Evolutionary conservation across 805 yeast species (phyloP).

Genomic region (Tanozyma kutaoensis): DNA sequence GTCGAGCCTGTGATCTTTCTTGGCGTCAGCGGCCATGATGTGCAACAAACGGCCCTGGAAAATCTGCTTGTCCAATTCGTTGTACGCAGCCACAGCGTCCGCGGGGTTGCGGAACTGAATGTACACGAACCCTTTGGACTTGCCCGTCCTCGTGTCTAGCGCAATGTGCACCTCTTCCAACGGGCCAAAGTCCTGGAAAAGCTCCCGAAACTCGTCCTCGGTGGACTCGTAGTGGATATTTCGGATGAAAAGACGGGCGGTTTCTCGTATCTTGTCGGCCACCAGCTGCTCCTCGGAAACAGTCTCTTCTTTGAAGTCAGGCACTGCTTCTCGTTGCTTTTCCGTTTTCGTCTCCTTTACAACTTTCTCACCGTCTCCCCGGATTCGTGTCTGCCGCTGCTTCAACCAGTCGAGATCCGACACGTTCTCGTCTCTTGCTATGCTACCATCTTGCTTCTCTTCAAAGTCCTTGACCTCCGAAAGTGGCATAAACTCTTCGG

Average conservation of each 20-base stretch:
- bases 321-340: neutral
- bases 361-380: constrained; percentile 14
- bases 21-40: constrained; percentile 72
- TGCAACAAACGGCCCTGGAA: constrained; percentile 92
- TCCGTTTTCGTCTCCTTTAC: constrained; percentile 2
- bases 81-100: constrained; percentile 68
- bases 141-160: constrained; percentile 77
- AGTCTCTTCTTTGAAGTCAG: too few relatives aligned
- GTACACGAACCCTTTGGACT: constrained; percentile 88
- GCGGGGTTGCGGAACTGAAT: constrained; percentile 53
- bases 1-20: constrained; percentile 72
- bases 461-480: constrained; percentile 1
- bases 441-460: too few relatives aligned
- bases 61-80: constrained; percentile 68
- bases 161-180: constrained; percentile 89
- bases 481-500: constrained; percentile 37
- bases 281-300: constrained; percentile 4
- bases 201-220: constrained; percentile 59
- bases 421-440: constrained; percentile 36
- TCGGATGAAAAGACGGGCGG: constrained; percentile 81
- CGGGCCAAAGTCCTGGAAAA: constrained; percentile 58
- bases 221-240: constrained; percentile 70
- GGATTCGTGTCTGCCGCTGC: constrained; percentile 58
- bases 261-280: constrained; percentile 39
- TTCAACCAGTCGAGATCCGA: constrained; percentile 85